These are phyloP conservation scores for Nepenthes gracilis DNA, from an alignment of 148 eudicot genomes.

Conservation along the genomic window DNA sequence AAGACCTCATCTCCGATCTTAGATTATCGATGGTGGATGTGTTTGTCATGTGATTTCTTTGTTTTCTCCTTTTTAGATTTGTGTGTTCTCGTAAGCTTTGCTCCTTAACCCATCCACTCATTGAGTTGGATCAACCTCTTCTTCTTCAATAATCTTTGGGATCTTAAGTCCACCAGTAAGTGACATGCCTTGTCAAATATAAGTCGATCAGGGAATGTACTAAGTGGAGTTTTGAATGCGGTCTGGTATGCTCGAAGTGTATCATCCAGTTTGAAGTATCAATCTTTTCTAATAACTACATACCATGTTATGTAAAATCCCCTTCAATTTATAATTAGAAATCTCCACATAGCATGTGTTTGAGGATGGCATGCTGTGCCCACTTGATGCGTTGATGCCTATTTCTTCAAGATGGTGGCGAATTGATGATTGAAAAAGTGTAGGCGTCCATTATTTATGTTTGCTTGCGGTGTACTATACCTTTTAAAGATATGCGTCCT, in stretches of 20 bases:
- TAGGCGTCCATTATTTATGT: constrained; percentile 1
- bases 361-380: neutral
- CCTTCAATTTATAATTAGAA: neutral
- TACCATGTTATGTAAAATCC: no score
- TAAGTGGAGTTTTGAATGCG: neutral
- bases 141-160: neutral
- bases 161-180: no score
- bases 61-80: constrained; percentile 5
- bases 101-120: constrained; percentile 4
- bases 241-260: neutral
- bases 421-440: neutral
- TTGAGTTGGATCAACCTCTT: neutral
- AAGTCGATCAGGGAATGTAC: neutral
- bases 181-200: neutral
- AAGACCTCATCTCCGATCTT: no score
- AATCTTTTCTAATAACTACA: neutral
- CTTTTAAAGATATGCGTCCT: neutral
- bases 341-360: constrained; percentile 6
- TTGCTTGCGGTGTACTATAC: constrained; percentile 4
- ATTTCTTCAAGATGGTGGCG: neutral
- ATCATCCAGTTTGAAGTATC: neutral
- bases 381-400: neutral
- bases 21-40: neutral
- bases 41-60: constrained; percentile 9
- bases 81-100: constrained; percentile 7